Base-by-base conservation (phyloP, 2,329 filamentous ascomycete genomes). In the Fusarium virguliforme region DNA sequence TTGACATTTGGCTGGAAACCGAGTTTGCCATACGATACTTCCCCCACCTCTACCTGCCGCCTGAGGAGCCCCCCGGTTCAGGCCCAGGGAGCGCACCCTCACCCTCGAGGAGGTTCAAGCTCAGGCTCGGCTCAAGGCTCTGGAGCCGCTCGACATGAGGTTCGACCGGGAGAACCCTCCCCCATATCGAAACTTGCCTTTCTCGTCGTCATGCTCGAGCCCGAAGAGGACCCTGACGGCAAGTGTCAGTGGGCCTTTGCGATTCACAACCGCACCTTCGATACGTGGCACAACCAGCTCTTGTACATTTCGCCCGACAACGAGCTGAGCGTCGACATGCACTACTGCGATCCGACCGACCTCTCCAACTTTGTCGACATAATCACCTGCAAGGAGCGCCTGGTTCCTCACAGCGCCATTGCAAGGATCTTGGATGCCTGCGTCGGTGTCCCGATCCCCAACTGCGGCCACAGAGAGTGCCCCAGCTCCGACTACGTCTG, bases 241-340 rank as follows among this genome's bases (percentile, higher is more conserved):
- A 50, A 50, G 26, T 50, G 26, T 1, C 43, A 50, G 15, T 50
- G 43, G 43, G 12, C 43, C 26, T 50, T 50, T 18, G 26, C 43
- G 15, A 50, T 48, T 13, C 43, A 26, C 8, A 50, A 50, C n/a
- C 12, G 30, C 28, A 50, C 43, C 12, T 30, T 26, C 43, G 15
- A 50, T 26, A 50, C 30, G 43, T 50, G 43, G 43, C 26, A 50
- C 13, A 50, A 15, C 8, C 43, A 50, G 12, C 15, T 50, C 43
- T 18, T 50, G 43, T 50, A 50, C 43, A 26, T 50, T 2, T 18
- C 43, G 4, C 26, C 43, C 5, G 43, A 15, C 26, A 3, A 30
- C 5, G 43, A 50, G 43, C 12, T 50, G 26, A 50, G 43, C 2
- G 43, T 50, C 26, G 43, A 50, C 43, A 26, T 50, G 10, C 43